Conservation (phyloP, 2,329 filamentous ascomycete species). For the Periconia macrospinosa region DNA sequence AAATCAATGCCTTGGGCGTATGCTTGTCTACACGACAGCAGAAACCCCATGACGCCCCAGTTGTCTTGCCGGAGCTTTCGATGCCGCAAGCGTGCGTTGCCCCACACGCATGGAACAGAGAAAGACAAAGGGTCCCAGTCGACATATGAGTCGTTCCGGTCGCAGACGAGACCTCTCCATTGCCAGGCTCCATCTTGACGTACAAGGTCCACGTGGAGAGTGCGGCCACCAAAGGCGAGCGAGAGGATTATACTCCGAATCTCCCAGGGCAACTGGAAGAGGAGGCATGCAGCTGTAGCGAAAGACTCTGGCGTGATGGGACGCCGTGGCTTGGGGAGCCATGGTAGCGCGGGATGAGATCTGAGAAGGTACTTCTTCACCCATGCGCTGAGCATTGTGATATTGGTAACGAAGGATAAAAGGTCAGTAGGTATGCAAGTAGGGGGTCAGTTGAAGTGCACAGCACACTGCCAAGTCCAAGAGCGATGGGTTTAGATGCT, state of each 20-base stretch:
- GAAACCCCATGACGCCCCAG: conserved; percentile 10
- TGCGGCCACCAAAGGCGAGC: conserved; percentile 5
- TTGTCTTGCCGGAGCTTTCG: not conserved
- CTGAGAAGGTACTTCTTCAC: no score
- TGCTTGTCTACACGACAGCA: conserved; percentile 13
- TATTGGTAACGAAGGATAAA: no score
- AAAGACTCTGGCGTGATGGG: conserved; percentile 2
- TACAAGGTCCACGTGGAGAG: conserved; percentile 8
- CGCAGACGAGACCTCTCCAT: conserved; percentile 7
- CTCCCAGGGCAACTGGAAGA: conserved; percentile 11
- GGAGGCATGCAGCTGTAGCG: conserved; percentile 2
- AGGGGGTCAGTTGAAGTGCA: no score
- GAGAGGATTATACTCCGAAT: conserved; percentile 5
- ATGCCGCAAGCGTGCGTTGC: not conserved
- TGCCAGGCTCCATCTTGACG: conserved; percentile 1
- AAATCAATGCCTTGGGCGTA: conserved; percentile 14
- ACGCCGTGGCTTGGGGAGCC: conserved; percentile 1
- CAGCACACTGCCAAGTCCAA: no score
- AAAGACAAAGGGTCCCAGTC: not conserved
- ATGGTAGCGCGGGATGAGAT: no score
- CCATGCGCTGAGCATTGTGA: no score
- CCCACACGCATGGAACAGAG: not conserved
- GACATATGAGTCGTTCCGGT: not conserved
- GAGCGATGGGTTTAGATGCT: no score
- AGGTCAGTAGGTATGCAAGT: no score